These are phyloP conservation scores for Cornus suecica DNA, from an alignment of 148 eudicot genomes.

Conservation along the genomic window DNA sequence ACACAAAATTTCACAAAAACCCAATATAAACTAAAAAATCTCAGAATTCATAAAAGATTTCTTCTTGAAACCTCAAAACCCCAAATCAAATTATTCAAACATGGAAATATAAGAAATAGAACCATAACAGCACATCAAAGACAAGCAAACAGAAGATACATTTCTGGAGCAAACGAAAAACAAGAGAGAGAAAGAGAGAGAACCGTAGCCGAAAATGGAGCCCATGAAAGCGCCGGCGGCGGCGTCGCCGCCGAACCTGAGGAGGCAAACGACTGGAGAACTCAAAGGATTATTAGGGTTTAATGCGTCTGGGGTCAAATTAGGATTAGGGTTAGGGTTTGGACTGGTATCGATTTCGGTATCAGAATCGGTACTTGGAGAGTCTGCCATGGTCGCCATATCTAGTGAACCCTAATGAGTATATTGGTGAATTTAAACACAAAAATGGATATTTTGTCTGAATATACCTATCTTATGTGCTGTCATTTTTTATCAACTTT, in stretches of 20 bases:
- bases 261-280: conserved; percentile 61
- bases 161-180: not conserved
- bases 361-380: conserved; percentile 34
- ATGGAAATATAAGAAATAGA: not conserved
- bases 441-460: not conserved
- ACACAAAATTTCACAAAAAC: not conserved
- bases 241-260: conserved; percentile 65
- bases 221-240: conserved; percentile 82
- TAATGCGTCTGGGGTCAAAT: conserved; percentile 17
- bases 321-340: conserved; percentile 38
- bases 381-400: conserved; percentile 39
- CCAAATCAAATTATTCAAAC: not conserved
- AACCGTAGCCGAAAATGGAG: conserved; percentile 83
- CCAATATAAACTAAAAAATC: not conserved
- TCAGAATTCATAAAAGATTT: too few relatives aligned
- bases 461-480: not conserved
- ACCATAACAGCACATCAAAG: not conserved
- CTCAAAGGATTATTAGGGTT: conserved; percentile 19
- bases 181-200: not conserved
- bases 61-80: not conserved
- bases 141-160: not conserved
- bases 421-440: not conserved
- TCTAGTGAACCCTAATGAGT: conserved; percentile 14
- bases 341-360: conserved; percentile 21
- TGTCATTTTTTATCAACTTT: too few relatives aligned